Base-by-base conservation (phyloP, 257 asterid genomes). In the Salvia rosmarinus region DNA sequence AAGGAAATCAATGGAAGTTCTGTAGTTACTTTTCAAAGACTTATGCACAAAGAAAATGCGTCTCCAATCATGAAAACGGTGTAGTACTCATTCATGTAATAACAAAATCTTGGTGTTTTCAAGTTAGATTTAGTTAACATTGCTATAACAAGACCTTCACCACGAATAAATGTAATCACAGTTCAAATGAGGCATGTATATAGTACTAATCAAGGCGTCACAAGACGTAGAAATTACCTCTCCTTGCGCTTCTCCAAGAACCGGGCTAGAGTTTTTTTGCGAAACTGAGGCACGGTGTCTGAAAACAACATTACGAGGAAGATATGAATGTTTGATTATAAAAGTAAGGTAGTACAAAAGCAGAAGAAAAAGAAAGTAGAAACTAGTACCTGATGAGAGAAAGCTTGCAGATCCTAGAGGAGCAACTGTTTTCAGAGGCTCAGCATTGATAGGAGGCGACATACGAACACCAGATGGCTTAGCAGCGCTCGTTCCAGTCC, bases 241-340 rank as follows among this genome's bases (percentile, higher is more conserved):
- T 89, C 98, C 75, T 86, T 88, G 76, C 98, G 97, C 85, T 86
- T 93, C 88, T 93, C 98, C 85, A 93, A 70, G 72, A 93, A 93
- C 39, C 95, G 92, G 55, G 93, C 94, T 83, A 93, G 73, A 54
- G 98, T 90, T 77, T 92, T 95, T 79, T 83, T 75, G 12, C 98
- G 97, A 70, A 84, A 89, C 77, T 93, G 98, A 30, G 98, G 98
- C 58, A 90, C 97, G 9, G 92, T 77, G 52, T 43, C 96, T 92
- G 82, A 67, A 72, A 69, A 70, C 1, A 67, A 46, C 19, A 28
- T 54, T 2, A 9, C 8, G 34, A 8, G 50, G 12, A 57, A 25
- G 21, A 43, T 0, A 17, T 8, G 43, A 40, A 17, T 11, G 37
- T 32, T 58, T 0, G 25, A 19, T 23, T 42, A 71, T 37, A 37